Evolutionary conservation across 2,329 filamentous ascomycete species (phyloP).

Genomic region (Xylariaceae sp.): DNA sequence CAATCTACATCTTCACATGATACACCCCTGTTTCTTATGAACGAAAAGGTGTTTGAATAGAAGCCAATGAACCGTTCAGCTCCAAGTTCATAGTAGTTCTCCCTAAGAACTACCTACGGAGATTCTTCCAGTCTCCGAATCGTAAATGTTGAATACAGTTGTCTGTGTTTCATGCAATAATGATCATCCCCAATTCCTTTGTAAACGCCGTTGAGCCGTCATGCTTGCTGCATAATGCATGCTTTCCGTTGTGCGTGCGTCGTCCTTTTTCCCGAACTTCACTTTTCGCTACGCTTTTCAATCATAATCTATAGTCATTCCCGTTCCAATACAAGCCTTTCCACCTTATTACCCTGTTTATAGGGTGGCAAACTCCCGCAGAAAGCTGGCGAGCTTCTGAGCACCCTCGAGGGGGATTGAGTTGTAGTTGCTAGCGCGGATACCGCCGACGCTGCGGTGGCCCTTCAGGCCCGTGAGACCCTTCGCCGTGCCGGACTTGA

Average conservation of each 20-base stretch:
- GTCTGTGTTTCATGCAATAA: background rate
- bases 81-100: too few species aligned
- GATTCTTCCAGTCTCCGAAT: background rate
- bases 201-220: slow-evolving; percentile 11
- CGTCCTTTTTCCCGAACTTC: background rate
- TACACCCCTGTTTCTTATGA: background rate
- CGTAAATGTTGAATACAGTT: slow-evolving; percentile 6
- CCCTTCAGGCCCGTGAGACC: slow-evolving; percentile 80
- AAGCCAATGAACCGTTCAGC: too few species aligned
- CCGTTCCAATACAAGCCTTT: background rate
- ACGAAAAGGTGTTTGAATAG: background rate
- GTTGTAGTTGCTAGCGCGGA: slow-evolving; percentile 81
- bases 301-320: background rate
- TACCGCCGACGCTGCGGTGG: slow-evolving; percentile 48
- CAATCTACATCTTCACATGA: background rate
- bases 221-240: background rate
- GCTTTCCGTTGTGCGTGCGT: background rate
- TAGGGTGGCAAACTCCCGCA: slow-evolving; percentile 47
- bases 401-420: slow-evolving; percentile 64
- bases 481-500: slow-evolving; percentile 62
- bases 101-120: too few species aligned
- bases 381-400: slow-evolving; percentile 61
- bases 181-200: background rate
- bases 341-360: slow-evolving; percentile 13
- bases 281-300: background rate